Evolutionary conservation across 768 basidiomycete species (phyloP).

Genomic region (Leccinum subgranulosum): DNA sequence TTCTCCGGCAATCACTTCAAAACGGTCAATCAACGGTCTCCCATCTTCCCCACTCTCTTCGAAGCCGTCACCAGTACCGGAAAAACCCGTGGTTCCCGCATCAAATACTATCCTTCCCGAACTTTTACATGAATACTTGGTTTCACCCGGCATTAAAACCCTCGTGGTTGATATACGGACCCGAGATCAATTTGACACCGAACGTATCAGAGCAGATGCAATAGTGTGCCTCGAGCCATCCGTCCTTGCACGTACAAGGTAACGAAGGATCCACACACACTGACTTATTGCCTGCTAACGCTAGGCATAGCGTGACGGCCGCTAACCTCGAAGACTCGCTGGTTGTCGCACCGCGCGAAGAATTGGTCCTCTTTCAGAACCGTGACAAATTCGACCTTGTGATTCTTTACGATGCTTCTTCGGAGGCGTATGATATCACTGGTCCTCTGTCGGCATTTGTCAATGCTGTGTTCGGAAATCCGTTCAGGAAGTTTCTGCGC

Average conservation of each 20-base stretch:
- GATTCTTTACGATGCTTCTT: conserved; percentile 74
- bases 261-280: conserved; percentile 24
- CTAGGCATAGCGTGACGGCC: conserved; percentile 54
- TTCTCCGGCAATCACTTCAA: conserved; percentile 49
- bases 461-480: conserved; percentile 67
- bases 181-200: conserved; percentile 70
- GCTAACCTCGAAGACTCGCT: conserved; percentile 72
- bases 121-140: conserved; percentile 56
- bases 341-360: conserved; percentile 62
- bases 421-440: conserved; percentile 48
- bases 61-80: conserved; percentile 25
- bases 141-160: conserved; percentile 48
- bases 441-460: conserved; percentile 60
- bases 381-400: conserved; percentile 89
- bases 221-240: conserved; percentile 85
- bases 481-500: conserved; percentile 68
- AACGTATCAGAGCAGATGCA: conserved; percentile 64
- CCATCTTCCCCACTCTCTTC: conserved; percentile 32
- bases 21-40: conserved; percentile 41
- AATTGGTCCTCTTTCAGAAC: conserved; percentile 73
- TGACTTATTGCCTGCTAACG: conserved; percentile 8
- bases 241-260: conserved; percentile 68
- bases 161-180: conserved; percentile 83
- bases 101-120: conserved; percentile 59
- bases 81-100: conserved; percentile 51